Conservation (phyloP, 495 filamentous ascomycete species). For the Aspergillus incahuasiensis region DNA sequence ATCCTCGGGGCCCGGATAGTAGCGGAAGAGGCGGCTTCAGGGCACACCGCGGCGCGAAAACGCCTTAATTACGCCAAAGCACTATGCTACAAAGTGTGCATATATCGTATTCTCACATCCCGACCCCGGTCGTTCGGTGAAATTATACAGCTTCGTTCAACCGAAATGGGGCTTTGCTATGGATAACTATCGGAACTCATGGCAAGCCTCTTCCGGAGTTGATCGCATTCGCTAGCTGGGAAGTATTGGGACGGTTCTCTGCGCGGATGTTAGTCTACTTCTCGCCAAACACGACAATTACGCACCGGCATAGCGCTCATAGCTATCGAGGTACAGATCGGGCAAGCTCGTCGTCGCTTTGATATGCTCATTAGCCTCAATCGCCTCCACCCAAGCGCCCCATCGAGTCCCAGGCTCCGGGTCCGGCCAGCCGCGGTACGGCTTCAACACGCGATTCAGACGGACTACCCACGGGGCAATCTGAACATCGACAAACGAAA, state of each 20-base stretch:
- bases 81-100: not conserved
- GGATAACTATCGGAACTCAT: conserved; percentile 16
- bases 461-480: conserved; percentile 86
- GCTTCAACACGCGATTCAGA: conserved; percentile 65
- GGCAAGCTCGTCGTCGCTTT: conserved; percentile 72
- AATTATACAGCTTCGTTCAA: conserved; percentile 1
- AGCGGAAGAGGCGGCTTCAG: conserved; percentile 73
- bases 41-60: conserved; percentile 48
- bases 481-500: conserved; percentile 82
- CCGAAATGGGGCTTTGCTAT: not conserved
- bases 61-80: conserved; percentile 23
- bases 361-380: conserved; percentile 70
- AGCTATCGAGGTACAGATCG: conserved; percentile 69
- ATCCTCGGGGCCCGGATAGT: conserved; percentile 69
- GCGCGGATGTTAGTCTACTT: conserved; percentile 15
- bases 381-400: conserved; percentile 74
- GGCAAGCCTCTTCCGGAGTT: conserved; percentile 53
- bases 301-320: conserved; percentile 61
- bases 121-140: not conserved
- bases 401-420: conserved; percentile 66
- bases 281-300: conserved; percentile 8
- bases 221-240: conserved; percentile 54
- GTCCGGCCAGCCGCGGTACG: conserved; percentile 77
- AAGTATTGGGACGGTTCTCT: conserved; percentile 60
- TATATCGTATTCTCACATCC: not conserved